Evolutionary conservation across 805 yeast species (phyloP).

Genomic region (Lipomyces yamadae): DNA sequence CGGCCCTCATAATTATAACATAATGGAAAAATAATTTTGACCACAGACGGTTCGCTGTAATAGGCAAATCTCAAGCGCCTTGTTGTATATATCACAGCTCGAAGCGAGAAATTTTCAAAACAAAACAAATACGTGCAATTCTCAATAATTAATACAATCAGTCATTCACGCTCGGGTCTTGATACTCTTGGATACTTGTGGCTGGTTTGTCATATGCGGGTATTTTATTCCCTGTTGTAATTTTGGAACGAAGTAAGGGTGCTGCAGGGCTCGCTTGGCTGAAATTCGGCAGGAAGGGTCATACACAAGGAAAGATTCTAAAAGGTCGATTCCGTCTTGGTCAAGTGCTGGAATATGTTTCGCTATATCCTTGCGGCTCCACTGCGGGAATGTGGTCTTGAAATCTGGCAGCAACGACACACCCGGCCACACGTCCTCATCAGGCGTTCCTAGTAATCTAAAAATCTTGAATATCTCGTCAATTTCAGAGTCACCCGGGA

Average conservation of each 20-base stretch:
- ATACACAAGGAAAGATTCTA: constrained; percentile 77
- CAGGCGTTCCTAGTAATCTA: constrained; percentile 91
- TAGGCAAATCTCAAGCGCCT: not conserved
- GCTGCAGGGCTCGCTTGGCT: constrained; percentile 89
- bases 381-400: constrained; percentile 89
- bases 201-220: constrained; percentile 15
- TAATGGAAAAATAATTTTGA: not conserved
- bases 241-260: constrained; percentile 69
- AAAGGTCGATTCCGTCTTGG: constrained; percentile 78
- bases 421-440: constrained; percentile 93
- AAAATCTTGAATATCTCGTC: constrained; percentile 95
- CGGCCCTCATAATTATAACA: not conserved
- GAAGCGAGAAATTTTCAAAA: not conserved
- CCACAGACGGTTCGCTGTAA: not conserved
- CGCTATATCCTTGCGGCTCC: constrained; percentile 74
- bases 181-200: constrained; percentile 9
- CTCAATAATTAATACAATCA: not conserved
- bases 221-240: constrained; percentile 13
- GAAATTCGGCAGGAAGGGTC: constrained; percentile 94
- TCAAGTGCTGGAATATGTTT: constrained; percentile 79
- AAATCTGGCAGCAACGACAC: constrained; percentile 89
- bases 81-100: not conserved
- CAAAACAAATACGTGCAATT: not conserved
- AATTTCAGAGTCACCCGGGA: constrained; percentile 97
- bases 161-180: constrained; percentile 10